Evolutionary conservation across 23 red algal species (phyloP).

Genomic region (Chondrus crispus): DNA sequence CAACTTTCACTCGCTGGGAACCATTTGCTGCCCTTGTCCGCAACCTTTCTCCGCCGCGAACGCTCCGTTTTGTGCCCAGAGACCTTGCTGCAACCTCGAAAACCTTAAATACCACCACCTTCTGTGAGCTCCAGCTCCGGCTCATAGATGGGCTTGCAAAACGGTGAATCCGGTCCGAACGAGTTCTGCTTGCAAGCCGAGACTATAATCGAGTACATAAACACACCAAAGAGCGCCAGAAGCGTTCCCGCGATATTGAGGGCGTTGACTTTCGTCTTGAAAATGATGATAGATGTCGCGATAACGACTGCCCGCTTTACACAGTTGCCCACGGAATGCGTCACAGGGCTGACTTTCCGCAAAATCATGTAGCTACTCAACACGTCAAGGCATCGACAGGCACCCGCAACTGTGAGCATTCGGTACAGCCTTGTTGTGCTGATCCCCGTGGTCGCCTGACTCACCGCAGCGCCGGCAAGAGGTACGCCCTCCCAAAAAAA

Average conservation of each 20-base stretch:
- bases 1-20: no score
- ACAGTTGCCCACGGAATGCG: conserved; percentile 93
- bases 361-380: conserved; percentile 82
- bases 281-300: conserved; percentile 79
- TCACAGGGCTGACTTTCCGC: conserved; percentile 79
- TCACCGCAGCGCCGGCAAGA: conserved; percentile 1
- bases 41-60: neutral
- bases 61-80: neutral
- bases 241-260: conserved; percentile 75
- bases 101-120: conserved; percentile 60
- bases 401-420: conserved; percentile 65
- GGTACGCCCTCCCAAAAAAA: conserved; percentile 67
- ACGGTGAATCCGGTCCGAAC: conserved; percentile 66
- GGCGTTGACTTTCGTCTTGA: conserved; percentile 69
- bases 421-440: neutral
- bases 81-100: no score
- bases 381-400: conserved; percentile 82
- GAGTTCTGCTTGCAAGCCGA: conserved; percentile 79
- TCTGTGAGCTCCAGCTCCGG: conserved; percentile 48
- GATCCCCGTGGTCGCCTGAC: neutral
- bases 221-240: conserved; percentile 78
- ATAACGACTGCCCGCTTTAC: conserved; percentile 98
- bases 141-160: conserved; percentile 85
- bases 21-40: no score
- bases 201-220: conserved; percentile 89